Base-by-base conservation (phyloP, 768 basidiomycete genomes). In the Peribolospora baueri region DNA sequence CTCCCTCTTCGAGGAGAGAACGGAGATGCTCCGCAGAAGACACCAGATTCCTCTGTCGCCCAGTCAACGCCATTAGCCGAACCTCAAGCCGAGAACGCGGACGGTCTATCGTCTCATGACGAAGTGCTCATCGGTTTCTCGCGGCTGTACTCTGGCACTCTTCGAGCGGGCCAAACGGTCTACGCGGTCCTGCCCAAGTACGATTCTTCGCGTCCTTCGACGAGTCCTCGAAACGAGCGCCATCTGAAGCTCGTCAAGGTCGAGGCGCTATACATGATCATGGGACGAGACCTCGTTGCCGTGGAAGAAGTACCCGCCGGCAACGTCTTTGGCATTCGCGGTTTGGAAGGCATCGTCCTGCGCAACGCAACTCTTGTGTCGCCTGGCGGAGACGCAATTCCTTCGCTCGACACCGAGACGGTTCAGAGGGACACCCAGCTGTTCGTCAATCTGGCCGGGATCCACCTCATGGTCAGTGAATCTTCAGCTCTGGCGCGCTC, bases 61-160 rank as follows among this genome's bases (percentile, higher is more conserved):
- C 5, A 13, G 8, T 46, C 52, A 8, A 57, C 54, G 37, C 42
- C 48, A 61, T 36, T 61, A 61, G 46, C 59, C 55, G 57, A 59
- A 36, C 49, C 54, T 9, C 51, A 57, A 2, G 55, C 55, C 3
- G 61, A 64, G 40, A 61, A 58, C 50, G 57, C 62, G 38, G 56
- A 59, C 4, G 48, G 63, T 7, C 52, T 58, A 13, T 63, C 65
- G 14, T 57, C 38, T 14, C 60, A 59, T 8, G 65, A 62, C 11
- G 88, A 95, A 66, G 74, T 77, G 4, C 70, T 93, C 36, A 75
- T 98, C 14, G 93, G 91, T 4, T 98, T 98, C 67, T 81, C 90
- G 5, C 76, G 93, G 48, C 72, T 98, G 42, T 98, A 91, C 68
- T 87, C 87, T 14, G 93, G 93, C 13, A 80, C 78, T 4, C 72